These are phyloP conservation scores for Tothia fuscella DNA, from an alignment of 2,329 filamentous ascomycete genomes.

Conservation along the genomic window DNA sequence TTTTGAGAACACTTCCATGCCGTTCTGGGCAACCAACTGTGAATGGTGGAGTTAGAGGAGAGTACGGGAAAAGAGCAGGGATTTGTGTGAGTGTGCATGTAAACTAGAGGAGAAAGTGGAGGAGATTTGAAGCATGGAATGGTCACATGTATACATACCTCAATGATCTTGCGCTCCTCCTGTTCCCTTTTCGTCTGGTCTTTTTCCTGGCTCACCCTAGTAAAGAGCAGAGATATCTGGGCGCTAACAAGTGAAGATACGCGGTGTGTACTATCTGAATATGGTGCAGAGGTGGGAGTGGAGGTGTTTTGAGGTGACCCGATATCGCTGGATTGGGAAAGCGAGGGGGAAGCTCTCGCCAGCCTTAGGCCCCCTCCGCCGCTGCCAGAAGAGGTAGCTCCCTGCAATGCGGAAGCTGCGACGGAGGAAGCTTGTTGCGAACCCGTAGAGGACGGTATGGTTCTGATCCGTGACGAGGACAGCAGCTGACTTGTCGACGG, in stretches of 20 bases:
- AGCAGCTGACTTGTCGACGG: slow-evolving; percentile 39
- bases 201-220: slow-evolving; percentile 90
- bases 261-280: slow-evolving; percentile 22
- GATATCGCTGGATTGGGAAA: slow-evolving; percentile 42
- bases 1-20: slow-evolving; percentile 96
- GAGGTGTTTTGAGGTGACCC: slow-evolving; percentile 40
- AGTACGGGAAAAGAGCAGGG: neutral
- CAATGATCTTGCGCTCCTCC: slow-evolving; percentile 82
- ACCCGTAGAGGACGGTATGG: slow-evolving; percentile 40
- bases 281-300: slow-evolving; percentile 32
- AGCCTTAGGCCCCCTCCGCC: slow-evolving; percentile 45
- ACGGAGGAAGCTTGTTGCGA: slow-evolving; percentile 45
- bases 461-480: slow-evolving; percentile 43
- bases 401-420: slow-evolving; percentile 37
- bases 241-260: slow-evolving; percentile 88
- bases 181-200: slow-evolving; percentile 84
- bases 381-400: slow-evolving; percentile 37
- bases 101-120: no score
- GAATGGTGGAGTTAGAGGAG: slow-evolving; percentile 2
- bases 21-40: slow-evolving; percentile 46
- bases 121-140: no score
- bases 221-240: slow-evolving; percentile 87
- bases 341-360: slow-evolving; percentile 47
- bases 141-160: slow-evolving; percentile 57
- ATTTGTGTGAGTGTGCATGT: neutral